Base-by-base conservation (phyloP, 768 basidiomycete species). In the Boletus subcaerulescens region DNA sequence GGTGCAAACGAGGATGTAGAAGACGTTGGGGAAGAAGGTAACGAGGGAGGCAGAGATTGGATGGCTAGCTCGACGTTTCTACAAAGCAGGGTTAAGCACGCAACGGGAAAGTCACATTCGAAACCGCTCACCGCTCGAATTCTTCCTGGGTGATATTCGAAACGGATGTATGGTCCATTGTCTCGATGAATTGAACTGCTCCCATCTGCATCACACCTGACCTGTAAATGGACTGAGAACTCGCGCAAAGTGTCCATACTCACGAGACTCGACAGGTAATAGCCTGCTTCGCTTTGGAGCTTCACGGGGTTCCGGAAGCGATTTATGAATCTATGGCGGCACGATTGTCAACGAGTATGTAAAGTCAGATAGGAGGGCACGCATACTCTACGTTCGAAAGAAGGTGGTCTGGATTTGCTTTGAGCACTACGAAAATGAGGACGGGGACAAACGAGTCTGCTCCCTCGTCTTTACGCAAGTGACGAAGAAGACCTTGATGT, bases 361-460 rank as follows among this genome's bases (percentile, higher is more conserved):
- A 14, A 22, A 3, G 5, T 5, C 26, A 26, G 39, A 43, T 35
- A 9, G 22, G 32, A 51, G 33, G 10, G 20, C 18, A 8, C 0
- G 74, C 87, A 50, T 65, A 97, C 92, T 98, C 96, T 17, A 98
- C 85, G 65, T 99, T 99, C 4, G 95, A 98, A 13, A 98, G 76
- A 43, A 99, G 76, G 66, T 98, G 87, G 20, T 88, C 83, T 0
- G 97, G 96, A 64, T 98, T 98, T n/a, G 94, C 87, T 68, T 89
- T 89, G 44, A 98, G 77, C 4, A 98, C 92, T 13, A 98, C 89
- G 63, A 82, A 97, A 47, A 99, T 98, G 41, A 99, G 78, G 36
- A 98, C 84, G 0, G 97, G 97, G 8, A 99, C 79, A 70, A 99
- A 99, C 3, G 91, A 84, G 69, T 99, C 97, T 3, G 97, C 97